Evolutionary conservation across 352 stramenopile species (phyloP).

Genomic region (Phytophthora agathidicida): DNA sequence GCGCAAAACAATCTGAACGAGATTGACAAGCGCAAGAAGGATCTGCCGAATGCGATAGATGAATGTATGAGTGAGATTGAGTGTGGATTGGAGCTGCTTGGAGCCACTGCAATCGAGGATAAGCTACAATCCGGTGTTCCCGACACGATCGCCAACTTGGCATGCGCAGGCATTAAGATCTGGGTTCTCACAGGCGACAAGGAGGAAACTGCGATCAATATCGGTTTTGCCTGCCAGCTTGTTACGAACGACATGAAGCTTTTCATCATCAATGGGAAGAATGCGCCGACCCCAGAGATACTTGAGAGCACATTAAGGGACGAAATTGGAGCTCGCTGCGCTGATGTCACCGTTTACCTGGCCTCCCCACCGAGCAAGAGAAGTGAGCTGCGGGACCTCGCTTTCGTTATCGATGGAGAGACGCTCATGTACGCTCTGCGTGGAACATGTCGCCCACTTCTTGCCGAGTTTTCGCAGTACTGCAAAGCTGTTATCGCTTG

Average conservation of each 20-base stretch:
- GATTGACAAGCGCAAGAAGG: constrained; percentile 84
- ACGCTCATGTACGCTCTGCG: constrained; percentile 64
- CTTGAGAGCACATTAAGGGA: constrained; percentile 57
- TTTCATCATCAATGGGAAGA: constrained; percentile 66
- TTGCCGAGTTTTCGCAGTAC: constrained; percentile 77
- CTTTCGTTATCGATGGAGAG: constrained; percentile 84
- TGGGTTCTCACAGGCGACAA: constrained; percentile 96
- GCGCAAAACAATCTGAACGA: constrained; percentile 76
- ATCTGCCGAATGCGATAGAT: constrained; percentile 75
- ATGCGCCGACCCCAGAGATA: constrained; percentile 48
- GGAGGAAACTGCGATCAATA: constrained; percentile 95
- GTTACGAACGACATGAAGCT: constrained; percentile 86
- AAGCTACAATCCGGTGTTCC: constrained; percentile 92
- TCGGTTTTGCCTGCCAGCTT: constrained; percentile 91
- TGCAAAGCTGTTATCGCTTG: constrained; percentile 91
- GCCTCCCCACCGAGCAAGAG: constrained; percentile 45
- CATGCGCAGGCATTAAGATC: constrained; percentile 90
- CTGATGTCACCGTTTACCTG: constrained; percentile 57
- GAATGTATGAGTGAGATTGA: constrained; percentile 87
- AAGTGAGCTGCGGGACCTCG: constrained; percentile 59
- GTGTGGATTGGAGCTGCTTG: constrained; percentile 80
- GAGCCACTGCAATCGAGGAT: constrained; percentile 94
- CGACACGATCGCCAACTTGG: constrained; percentile 86
- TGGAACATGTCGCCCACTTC: constrained; percentile 41
- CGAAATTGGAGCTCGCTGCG: constrained; percentile 47